Evolutionary conservation across 257 asterid species (phyloP), one percentile per base, ranked within the genome.

Genomic region (Nyctanthes arbortristis): DNA sequence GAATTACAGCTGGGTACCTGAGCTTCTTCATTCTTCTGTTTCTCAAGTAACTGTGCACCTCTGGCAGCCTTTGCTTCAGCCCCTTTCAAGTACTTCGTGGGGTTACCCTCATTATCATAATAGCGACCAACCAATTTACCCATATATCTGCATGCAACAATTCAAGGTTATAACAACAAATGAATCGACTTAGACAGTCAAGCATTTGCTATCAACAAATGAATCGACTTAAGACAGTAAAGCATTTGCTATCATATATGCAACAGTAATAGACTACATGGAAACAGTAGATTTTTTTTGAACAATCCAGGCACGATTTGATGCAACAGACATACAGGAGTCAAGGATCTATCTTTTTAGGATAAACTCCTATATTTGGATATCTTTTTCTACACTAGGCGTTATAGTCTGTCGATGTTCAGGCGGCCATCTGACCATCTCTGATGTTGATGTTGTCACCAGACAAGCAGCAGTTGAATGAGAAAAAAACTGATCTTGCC

Each of bases 1-100:
- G 98, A 93, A 68, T 88, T 93, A 77, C 98, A 93, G 82, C 84
- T 85, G 62, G 89, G 77, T 27, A 85, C 65, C 78, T 87, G 85
- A 33, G 90, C 96, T 78, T 93, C 97, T 78, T 93, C 96, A 10
- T 7, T 69, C 82, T 93, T 90, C 77, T 90, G 97, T 65, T 90
- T 90, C 74, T 88, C 96, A 73, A 90, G 86, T 73, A 90, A 80
- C 73, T 90, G 97, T 47, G 98, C 89, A 11, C 96, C 98, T 85
- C 98, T 86, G 24, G 96, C 97, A 0, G 95, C 95, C 82, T 90
- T 93, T 55, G 93, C 88, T 80, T 93, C 98, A 30, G 78, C 88
- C 68, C 97, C 98, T 84, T 88, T 90, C 73, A 93, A 75, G 80
- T 87, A 84, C 79, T 93, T 93, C 16, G 95, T 90, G 13, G 98